Base-by-base conservation (phyloP, 148 eudicot species). In the Pharnaceum exiguum region DNA sequence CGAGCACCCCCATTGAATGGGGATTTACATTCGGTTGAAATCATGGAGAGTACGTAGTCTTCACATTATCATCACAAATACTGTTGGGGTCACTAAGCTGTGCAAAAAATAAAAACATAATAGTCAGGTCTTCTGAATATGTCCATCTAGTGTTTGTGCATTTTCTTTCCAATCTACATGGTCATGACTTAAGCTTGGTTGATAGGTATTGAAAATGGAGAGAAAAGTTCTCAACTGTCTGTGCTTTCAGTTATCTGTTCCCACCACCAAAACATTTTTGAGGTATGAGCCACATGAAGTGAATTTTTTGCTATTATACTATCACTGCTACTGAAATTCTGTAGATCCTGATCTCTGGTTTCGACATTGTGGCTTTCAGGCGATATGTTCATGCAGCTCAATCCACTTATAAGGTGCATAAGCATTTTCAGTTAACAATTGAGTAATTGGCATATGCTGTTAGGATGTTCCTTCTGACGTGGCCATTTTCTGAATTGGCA, bases 191-290 rank as follows among this genome's bases (percentile, higher is more conserved):
- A 54, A 38, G 50, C 55, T 61, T 22, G 33, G 47, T 75, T 42
- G 17, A 37, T 73, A 90, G 97, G 97, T 90, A 12, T 47, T 90
- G 76, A 73, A 72, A 64, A 90, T 86, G 97, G 97, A 90, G 70
- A 72, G 86, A 58, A 61, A 71, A 55, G 71, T 86, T 54, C 65
- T 90, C 68, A 84, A 90, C 49, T 62, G 75, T 39, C 35, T 86
- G 63, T 72, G 81, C 59, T 90, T 86, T 78, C 86, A 79, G 57
- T 70, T 90, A 11, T 77, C 95, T 63, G 77, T 72, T 71, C 95
- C 97, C 13, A 90, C 95, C 57, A 73, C 77, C 23, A 86, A 90
- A 72, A 86, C 85, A 52, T 90, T 90, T 68, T 77, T 90, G 51
- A 90, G 97, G 95, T 87, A 52, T 31, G 62, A 50, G 56, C 44